These are phyloP conservation scores for Beverwykella pulmonaria DNA, from an alignment of 495 filamentous ascomycete species.

Conservation along the genomic window DNA sequence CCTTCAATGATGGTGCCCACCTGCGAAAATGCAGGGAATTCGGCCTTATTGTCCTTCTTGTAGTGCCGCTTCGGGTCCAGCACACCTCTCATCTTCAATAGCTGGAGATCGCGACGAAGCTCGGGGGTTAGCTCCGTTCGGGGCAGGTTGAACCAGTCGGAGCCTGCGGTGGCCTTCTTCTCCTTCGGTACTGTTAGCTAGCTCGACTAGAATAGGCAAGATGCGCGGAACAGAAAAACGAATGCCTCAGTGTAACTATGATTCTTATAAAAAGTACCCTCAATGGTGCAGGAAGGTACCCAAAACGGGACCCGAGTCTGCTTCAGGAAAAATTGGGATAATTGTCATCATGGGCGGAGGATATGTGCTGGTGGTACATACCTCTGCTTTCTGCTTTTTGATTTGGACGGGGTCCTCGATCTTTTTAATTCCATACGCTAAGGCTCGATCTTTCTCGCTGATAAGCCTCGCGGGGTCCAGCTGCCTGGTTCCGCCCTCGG, in stretches of 20 bases:
- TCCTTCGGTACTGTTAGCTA: constrained; percentile 46
- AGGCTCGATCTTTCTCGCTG: constrained; percentile 47
- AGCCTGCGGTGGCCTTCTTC: constrained; percentile 63
- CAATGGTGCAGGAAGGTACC: constrained; percentile 69
- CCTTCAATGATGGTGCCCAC: constrained; percentile 88
- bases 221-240: constrained; percentile 15
- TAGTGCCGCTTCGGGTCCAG: constrained; percentile 89
- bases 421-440: constrained; percentile 50
- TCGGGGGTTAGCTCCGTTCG: constrained; percentile 79
- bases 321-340: constrained; percentile 64
- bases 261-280: constrained; percentile 63
- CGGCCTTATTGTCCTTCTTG: constrained; percentile 72
- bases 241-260: constrained; percentile 99
- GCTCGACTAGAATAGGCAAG: constrained; percentile 14
- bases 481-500: constrained; percentile 50
- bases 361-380: constrained; percentile 43
- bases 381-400: constrained; percentile 51
- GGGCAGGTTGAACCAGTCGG: constrained; percentile 83
- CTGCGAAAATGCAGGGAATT: constrained; percentile 78
- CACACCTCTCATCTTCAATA: constrained; percentile 84
- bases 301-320: constrained; percentile 74
- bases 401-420: constrained; percentile 51
- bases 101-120: constrained; percentile 81
- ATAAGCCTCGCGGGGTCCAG: constrained; percentile 55
- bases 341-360: constrained; percentile 70